Conservation (phyloP, 768 basidiomycete species). For the Pleurotus platypus region DNA sequence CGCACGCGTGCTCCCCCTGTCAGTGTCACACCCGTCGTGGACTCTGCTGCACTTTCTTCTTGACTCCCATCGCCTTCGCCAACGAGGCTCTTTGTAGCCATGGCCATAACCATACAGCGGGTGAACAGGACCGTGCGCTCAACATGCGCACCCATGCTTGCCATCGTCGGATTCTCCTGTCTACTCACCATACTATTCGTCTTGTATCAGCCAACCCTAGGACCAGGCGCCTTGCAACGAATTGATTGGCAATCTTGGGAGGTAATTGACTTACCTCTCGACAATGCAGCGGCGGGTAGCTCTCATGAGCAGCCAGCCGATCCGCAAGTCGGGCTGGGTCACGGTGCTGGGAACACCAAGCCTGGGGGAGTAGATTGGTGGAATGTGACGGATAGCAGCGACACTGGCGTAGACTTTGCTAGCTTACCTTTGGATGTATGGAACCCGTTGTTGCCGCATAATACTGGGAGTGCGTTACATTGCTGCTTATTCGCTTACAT, state of each 20-base stretch:
- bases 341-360: constrained; percentile 8
- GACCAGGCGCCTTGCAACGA: constrained; percentile 66
- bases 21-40: not conserved
- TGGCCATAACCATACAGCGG: constrained; percentile 37
- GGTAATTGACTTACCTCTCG: constrained; percentile 35
- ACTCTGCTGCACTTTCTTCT: not conserved
- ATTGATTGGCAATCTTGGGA: constrained; percentile 94
- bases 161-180: constrained; percentile 63
- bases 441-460: constrained; percentile 72
- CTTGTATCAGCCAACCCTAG: constrained; percentile 74
- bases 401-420: constrained; percentile 44
- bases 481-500: too few species aligned
- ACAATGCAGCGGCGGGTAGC: constrained; percentile 5
- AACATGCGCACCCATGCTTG: constrained; percentile 53
- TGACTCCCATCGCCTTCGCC: constrained; percentile 7
- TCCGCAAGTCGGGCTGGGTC: constrained; percentile 13
- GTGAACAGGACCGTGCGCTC: constrained; percentile 51
- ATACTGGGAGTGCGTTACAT: constrained; percentile 62
- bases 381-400: constrained; percentile 47
- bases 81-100: constrained; percentile 21
- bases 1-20: too few species aligned
- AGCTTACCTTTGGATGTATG: constrained; percentile 80
- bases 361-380: constrained; percentile 58
- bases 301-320: constrained; percentile 7
- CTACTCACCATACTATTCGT: constrained; percentile 77